These are phyloP conservation scores for Fusarium penzigii DNA, from an alignment of 2,329 filamentous ascomycete genomes.

Conservation along the genomic window DNA sequence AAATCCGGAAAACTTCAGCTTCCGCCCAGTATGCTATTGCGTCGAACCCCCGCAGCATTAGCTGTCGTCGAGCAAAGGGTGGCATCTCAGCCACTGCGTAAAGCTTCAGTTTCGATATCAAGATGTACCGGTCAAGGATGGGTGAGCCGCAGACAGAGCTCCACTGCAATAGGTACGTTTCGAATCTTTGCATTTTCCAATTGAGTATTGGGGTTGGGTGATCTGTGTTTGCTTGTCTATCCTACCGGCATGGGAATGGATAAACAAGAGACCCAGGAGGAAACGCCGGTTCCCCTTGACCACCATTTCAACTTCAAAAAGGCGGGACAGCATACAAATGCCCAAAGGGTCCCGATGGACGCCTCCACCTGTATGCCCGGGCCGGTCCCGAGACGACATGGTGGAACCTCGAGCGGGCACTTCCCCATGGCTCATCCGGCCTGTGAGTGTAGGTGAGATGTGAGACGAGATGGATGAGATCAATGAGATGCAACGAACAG, in stretches of 20 bases:
- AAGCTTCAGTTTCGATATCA: slow-evolving; percentile 8
- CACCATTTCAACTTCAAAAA: slow-evolving; percentile 12
- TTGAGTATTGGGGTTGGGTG: too few species aligned
- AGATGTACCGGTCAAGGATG: slow-evolving; percentile 14
- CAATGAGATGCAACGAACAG: too few species aligned
- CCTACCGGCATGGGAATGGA: background rate
- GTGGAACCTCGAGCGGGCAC: too few species aligned
- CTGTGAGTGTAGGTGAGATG: slow-evolving; percentile 7
- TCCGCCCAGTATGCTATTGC: slow-evolving; percentile 17
- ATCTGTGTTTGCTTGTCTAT: background rate
- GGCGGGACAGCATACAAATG: slow-evolving; percentile 1
- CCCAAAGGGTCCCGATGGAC: slow-evolving; percentile 2
- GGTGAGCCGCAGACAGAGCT: slow-evolving; percentile 15
- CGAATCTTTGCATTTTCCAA: background rate
- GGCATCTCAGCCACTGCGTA: slow-evolving; percentile 13
- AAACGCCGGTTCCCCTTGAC: too few species aligned
- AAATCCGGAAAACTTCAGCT: slow-evolving; percentile 2
- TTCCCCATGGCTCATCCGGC: too few species aligned
- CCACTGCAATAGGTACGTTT: slow-evolving; percentile 27
- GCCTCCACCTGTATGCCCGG: slow-evolving; percentile 25
- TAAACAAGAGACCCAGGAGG: too few species aligned
- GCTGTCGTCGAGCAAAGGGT: slow-evolving; percentile 18
- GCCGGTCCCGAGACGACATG: slow-evolving; percentile 20
- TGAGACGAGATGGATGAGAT: too few species aligned
- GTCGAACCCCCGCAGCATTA: slow-evolving; percentile 21